These are phyloP conservation scores for Choanephora cucurbitarum DNA, from an alignment of 371 early-diverging fungal genomes.

Conservation along the genomic window DNA sequence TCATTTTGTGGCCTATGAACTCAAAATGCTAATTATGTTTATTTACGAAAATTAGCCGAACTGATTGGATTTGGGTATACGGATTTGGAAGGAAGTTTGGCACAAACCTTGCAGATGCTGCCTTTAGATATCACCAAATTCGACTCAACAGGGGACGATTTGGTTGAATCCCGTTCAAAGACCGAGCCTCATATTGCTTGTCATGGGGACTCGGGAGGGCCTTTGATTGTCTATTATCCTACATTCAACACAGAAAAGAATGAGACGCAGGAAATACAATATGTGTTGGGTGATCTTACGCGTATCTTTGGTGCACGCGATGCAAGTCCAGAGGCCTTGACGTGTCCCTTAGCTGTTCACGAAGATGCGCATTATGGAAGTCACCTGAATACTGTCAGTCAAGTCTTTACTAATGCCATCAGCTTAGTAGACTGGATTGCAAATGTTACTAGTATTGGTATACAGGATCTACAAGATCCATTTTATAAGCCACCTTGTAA, in stretches of 20 bases:
- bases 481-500: slow-evolving; percentile 19
- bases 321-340: slow-evolving; percentile 17
- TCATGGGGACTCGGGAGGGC: slow-evolving; percentile 50
- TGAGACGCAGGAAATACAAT: slow-evolving; percentile 12
- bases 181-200: slow-evolving; percentile 32
- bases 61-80: slow-evolving; percentile 44
- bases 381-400: slow-evolving; percentile 5
- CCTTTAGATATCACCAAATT: slow-evolving; percentile 29
- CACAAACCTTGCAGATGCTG: slow-evolving; percentile 25
- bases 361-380: background rate
- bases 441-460: slow-evolving; percentile 9
- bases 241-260: slow-evolving; percentile 3
- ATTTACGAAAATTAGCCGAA: slow-evolving; percentile 19
- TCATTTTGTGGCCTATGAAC: too few relatives aligned
- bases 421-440: slow-evolving; percentile 28
- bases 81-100: slow-evolving; percentile 16
- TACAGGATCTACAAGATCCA: slow-evolving; percentile 15
- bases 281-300: slow-evolving; percentile 32
- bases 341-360: slow-evolving; percentile 32
- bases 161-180: slow-evolving; percentile 27
- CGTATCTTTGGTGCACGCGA: slow-evolving; percentile 47
- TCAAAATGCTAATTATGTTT: too few relatives aligned
- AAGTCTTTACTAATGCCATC: slow-evolving; percentile 20
- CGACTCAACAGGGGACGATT: slow-evolving; percentile 9
- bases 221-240: slow-evolving; percentile 22